These are phyloP conservation scores for Fusarium piperis DNA, from an alignment of 2,329 filamentous ascomycete genomes.

Conservation along the genomic window DNA sequence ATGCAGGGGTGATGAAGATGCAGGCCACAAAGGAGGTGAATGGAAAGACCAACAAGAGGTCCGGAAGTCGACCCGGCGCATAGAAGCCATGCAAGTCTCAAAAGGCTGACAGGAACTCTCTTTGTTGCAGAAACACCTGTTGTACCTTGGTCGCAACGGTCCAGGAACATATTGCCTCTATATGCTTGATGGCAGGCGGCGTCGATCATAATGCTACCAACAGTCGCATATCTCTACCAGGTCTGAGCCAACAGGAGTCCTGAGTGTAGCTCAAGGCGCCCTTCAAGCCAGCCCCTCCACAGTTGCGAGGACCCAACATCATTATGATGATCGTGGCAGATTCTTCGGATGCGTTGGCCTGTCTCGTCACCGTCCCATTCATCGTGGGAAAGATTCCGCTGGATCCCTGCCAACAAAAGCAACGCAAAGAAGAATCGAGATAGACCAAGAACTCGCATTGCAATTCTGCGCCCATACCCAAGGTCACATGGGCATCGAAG, in stretches of 20 bases:
- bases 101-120: slow-evolving; percentile 3
- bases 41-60: slow-evolving; percentile 1
- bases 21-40: slow-evolving; percentile 3
- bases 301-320: neutral
- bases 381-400: neutral
- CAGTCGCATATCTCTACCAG: neutral
- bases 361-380: neutral
- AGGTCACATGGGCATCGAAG: neutral
- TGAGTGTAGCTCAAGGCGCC: neutral
- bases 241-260: neutral
- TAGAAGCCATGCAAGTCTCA: slow-evolving; percentile 4
- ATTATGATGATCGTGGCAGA: neutral
- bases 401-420: neutral
- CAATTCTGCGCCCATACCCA: neutral
- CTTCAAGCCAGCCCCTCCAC: neutral
- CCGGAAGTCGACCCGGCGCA: slow-evolving; percentile 11
- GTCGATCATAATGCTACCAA: neutral
- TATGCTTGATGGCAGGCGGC: neutral
- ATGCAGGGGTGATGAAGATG: slow-evolving; percentile 20
- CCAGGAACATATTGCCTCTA: neutral
- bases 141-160: neutral
- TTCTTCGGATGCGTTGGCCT: neutral
- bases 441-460: neutral
- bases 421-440: neutral
- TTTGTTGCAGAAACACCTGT: neutral